Percentiles rank a stretch among this genome's conserved stretches.
Conservation (phyloP, 345 rosid species). For the Anastatica hierochuntica region DNA sequence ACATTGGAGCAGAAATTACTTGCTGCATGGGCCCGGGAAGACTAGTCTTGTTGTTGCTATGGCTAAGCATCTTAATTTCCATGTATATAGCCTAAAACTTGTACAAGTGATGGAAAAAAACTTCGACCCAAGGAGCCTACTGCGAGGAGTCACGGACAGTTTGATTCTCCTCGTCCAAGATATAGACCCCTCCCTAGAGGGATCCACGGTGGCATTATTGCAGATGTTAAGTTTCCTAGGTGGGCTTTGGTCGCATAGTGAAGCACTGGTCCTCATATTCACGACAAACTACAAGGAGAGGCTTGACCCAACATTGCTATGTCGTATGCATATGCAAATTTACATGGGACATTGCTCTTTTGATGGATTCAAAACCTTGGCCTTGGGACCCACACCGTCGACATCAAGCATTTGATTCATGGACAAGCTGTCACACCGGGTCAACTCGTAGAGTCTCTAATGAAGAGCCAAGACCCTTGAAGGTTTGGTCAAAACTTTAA, state of each 20-base stretch:
- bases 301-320: constrained; percentile 44
- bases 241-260: constrained; percentile 44
- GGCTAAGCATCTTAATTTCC: constrained; percentile 43
- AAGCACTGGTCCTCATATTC: constrained; percentile 51
- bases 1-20: constrained; percentile 43
- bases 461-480: background rate
- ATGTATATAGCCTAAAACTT: constrained; percentile 37
- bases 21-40: constrained; percentile 50
- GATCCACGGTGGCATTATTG: constrained; percentile 26
- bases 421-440: background rate
- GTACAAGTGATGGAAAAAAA: constrained; percentile 13
- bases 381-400: constrained; percentile 15
- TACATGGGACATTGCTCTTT: constrained; percentile 47
- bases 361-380: constrained; percentile 32
- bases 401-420: constrained; percentile 2
- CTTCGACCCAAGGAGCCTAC: constrained; percentile 26
- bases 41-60: constrained; percentile 53
- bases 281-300: constrained; percentile 53
- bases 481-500: background rate
- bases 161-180: constrained; percentile 49
- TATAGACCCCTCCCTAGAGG: constrained; percentile 34
- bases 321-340: constrained; percentile 52
- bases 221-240: constrained; percentile 47
- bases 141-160: constrained; percentile 22
- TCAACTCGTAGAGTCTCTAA: background rate